A percentile compares a stretch with the other conserved stretches of the same genome.
Evolutionary conservation across 768 basidiomycete species (phyloP).

Genomic region (Termitomyces sp.): DNA sequence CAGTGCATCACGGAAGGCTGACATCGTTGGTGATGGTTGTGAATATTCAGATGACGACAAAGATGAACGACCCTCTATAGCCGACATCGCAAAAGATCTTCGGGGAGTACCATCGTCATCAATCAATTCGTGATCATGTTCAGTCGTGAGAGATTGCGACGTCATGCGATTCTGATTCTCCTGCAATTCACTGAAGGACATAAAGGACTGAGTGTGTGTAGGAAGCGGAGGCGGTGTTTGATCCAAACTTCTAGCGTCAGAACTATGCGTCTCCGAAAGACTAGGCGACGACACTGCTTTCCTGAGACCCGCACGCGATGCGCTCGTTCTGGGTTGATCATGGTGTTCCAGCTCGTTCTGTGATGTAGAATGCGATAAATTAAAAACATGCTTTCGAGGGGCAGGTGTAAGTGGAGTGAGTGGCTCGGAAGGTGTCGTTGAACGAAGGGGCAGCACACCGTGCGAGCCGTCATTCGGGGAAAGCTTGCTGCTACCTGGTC

Average conservation of each 20-base stretch:
- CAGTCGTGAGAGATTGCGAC: slow-evolving; percentile 32
- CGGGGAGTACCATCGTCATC: slow-evolving; percentile 34
- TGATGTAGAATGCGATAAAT: slow-evolving; percentile 51
- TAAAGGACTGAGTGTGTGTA: slow-evolving; percentile 18
- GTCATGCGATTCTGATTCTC: slow-evolving; percentile 19
- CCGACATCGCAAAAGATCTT: slow-evolving; percentile 50
- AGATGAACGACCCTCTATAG: slow-evolving; percentile 49
- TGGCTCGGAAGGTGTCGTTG: slow-evolving; percentile 60
- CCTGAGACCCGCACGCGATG: slow-evolving; percentile 29
- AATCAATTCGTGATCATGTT: slow-evolving; percentile 38
- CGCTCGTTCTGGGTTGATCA: slow-evolving; percentile 3
- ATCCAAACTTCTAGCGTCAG: slow-evolving; percentile 24
- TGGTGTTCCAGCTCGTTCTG: slow-evolving; percentile 44
- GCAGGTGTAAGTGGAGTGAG: slow-evolving; percentile 65
- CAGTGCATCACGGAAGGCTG: slow-evolving; percentile 69
- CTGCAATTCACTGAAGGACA: slow-evolving; percentile 26
- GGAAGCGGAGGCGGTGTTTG: slow-evolving; percentile 48
- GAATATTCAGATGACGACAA: slow-evolving; percentile 56
- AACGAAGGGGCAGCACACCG: slow-evolving; percentile 48
- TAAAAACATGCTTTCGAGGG: slow-evolving; percentile 51
- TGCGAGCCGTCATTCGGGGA: slow-evolving; percentile 21
- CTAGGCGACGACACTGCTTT: slow-evolving; percentile 53
- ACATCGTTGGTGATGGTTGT: slow-evolving; percentile 69
- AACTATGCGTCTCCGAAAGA: slow-evolving; percentile 42
- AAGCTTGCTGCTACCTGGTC: slow-evolving; percentile 25